Evolutionary conservation across 768 basidiomycete genomes (phyloP).

Genomic region (Paxillus involutus): DNA sequence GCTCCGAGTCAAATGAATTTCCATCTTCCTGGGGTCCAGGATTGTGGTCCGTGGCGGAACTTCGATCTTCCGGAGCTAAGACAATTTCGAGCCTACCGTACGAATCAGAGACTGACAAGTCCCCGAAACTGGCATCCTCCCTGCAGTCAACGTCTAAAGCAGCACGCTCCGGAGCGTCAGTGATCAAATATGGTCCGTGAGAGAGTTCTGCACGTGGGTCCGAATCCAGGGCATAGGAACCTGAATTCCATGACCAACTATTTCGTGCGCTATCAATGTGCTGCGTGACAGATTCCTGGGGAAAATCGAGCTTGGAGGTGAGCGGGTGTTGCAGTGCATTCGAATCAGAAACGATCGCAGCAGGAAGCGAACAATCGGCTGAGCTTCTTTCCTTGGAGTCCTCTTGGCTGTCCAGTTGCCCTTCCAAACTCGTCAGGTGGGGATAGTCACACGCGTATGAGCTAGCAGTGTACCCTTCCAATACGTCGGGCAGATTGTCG

Average conservation of each 20-base stretch:
- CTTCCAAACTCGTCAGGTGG: background rate
- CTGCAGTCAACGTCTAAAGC: background rate
- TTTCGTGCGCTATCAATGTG: background rate
- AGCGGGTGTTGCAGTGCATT: background rate
- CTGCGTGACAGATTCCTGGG: background rate
- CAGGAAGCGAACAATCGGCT: background rate
- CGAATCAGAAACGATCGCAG: background rate
- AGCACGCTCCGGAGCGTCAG: background rate
- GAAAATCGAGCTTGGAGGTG: background rate
- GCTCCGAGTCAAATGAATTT: background rate
- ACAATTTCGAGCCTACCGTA: background rate
- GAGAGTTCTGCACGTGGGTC: background rate
- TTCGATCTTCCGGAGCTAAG: background rate
- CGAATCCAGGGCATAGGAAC: background rate
- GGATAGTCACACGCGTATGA: background rate
- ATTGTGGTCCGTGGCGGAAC: background rate
- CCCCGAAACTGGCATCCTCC: background rate
- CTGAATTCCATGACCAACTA: background rate
- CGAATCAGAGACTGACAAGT: background rate
- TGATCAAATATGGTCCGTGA: background rate
- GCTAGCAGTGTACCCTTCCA: background rate
- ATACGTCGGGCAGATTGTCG: conserved; percentile 11
- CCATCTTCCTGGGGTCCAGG: background rate
- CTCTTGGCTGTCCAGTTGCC: background rate
- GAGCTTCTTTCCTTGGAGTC: background rate